A percentile compares a stretch with the other conserved stretches of the same genome.
Evolutionary conservation across 116 monocot species (phyloP).

Genomic region (Phalaenopsis hybrid): DNA sequence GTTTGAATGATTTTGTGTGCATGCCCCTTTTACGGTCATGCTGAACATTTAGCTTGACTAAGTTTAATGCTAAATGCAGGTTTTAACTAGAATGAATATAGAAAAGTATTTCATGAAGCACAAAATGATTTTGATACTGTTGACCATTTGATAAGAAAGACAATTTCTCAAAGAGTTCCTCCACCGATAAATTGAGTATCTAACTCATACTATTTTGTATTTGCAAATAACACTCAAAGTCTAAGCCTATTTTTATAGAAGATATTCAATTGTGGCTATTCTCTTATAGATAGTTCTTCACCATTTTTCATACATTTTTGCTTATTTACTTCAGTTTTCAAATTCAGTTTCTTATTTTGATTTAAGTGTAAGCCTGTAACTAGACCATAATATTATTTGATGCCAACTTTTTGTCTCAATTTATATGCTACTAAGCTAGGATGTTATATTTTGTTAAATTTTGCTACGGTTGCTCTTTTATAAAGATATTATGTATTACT

Average conservation of each 20-base stretch:
- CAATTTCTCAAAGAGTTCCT: too few species aligned
- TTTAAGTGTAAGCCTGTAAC: background rate
- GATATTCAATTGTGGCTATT: background rate
- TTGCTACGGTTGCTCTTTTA: background rate
- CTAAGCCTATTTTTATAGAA: background rate
- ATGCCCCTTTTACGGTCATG: too few species aligned
- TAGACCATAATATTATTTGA: background rate
- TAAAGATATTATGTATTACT: background rate
- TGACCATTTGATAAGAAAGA: too few species aligned
- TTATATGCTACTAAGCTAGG: background rate
- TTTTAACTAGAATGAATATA: too few species aligned
- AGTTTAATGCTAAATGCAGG: too few species aligned
- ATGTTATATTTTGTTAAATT: background rate
- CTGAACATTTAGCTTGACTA: too few species aligned
- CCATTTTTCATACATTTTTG: background rate
- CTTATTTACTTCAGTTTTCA: background rate
- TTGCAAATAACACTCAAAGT: background rate
- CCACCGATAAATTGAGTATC: background rate
- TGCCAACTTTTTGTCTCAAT: background rate
- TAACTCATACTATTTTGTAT: background rate
- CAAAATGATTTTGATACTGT: too few species aligned
- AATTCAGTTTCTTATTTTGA: background rate
- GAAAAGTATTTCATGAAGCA: too few species aligned
- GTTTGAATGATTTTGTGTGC: too few species aligned
- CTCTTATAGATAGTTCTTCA: background rate